Percentiles rank a stretch among this genome's conserved stretches.
phyloP scores from a whole-genome alignment of 108 stramenopile genomes.

The Nitzschia putrida region DNA sequence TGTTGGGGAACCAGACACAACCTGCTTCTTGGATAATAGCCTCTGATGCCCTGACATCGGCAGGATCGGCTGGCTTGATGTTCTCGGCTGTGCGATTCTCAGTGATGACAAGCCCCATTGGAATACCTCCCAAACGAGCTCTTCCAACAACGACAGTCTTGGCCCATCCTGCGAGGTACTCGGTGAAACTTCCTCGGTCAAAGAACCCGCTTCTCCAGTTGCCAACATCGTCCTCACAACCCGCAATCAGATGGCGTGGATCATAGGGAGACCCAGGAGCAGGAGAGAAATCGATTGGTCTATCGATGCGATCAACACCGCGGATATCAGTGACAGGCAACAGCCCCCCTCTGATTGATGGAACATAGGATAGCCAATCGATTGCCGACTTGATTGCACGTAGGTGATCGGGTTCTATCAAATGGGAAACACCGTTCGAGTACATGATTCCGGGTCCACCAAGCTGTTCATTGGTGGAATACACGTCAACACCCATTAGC shows the following conservation, averaged over 20 bases:
- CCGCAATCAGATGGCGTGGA: constrained; percentile 87
- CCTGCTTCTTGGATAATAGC: constrained; percentile 91
- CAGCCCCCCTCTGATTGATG: constrained; percentile 71
- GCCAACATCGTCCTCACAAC: constrained; percentile 74
- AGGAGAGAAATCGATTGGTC: constrained; percentile 80
- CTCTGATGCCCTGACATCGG: constrained; percentile 93
- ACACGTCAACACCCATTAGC: constrained; percentile 97
- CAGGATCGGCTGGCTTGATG: constrained; percentile 97
- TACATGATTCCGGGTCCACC: constrained; percentile 98
- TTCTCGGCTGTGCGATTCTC: constrained; percentile 95
- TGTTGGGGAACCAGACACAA: constrained; percentile 99
- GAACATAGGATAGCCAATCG: constrained; percentile 96
- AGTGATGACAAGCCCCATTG: constrained; percentile 96
- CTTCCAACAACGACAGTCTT: constrained; percentile 97
- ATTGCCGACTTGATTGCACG: constrained; percentile 86
- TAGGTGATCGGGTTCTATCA: constrained; percentile 88
- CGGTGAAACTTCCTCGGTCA: constrained; percentile 94
- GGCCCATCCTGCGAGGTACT: constrained; percentile 97
- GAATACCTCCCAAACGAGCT: constrained; percentile 97
- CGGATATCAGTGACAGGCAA: constrained; percentile 87
- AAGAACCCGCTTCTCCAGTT: constrained; percentile 95
- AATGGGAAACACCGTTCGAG: constrained; percentile 96
- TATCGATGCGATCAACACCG: constrained; percentile 92
- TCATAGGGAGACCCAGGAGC: constrained; percentile 89
- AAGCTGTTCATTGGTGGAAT: constrained; percentile 98